Percentiles rank a stretch among this genome's conserved stretches.
phyloP scores from a whole-genome alignment of 2,329 filamentous ascomycete species.

The Nothopassalora personata region DNA sequence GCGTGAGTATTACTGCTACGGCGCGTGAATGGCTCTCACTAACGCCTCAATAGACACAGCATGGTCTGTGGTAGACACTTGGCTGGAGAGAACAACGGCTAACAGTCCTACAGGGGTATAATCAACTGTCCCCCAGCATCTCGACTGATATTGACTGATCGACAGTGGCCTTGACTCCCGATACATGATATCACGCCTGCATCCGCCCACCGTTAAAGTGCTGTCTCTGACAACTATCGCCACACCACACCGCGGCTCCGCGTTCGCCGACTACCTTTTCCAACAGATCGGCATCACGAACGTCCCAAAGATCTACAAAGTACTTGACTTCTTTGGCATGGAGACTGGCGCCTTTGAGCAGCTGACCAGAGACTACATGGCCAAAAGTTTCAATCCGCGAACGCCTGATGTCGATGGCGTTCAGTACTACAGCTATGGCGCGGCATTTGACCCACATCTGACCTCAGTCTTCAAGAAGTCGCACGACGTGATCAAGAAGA shows the following conservation, averaged over 20 bases:
- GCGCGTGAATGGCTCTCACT: constrained; percentile 6
- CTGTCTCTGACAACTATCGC: constrained; percentile 61
- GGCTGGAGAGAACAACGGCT: constrained; percentile 1
- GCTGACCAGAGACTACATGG: constrained; percentile 55
- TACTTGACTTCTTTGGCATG: constrained; percentile 50
- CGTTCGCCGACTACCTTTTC: constrained; percentile 59
- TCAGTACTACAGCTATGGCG: constrained; percentile 60
- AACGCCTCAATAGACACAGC: constrained; percentile 13
- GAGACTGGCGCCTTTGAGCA: constrained; percentile 59
- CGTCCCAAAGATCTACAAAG: constrained; percentile 51
- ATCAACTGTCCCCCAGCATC: background rate
- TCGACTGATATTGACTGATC: constrained; percentile 2
- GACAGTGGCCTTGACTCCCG: constrained; percentile 56
- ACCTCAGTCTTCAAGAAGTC: constrained; percentile 55
- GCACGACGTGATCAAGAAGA: constrained; percentile 49
- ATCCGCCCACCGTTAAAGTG: constrained; percentile 65
- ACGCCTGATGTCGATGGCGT: constrained; percentile 53
- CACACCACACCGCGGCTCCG: constrained; percentile 56
- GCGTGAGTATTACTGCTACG: constrained; percentile 43
- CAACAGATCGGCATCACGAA: constrained; percentile 50
- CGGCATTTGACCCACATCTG: constrained; percentile 50
- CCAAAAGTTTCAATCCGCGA: constrained; percentile 53
- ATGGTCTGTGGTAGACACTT: constrained; percentile 11
- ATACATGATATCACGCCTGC: constrained; percentile 58
- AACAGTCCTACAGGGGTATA: constrained; percentile 19